Evolutionary conservation across 306 rosid genomes (phyloP), one percentile per base, ranked within the genome.

Genomic region (Dryas alaskensis): DNA sequence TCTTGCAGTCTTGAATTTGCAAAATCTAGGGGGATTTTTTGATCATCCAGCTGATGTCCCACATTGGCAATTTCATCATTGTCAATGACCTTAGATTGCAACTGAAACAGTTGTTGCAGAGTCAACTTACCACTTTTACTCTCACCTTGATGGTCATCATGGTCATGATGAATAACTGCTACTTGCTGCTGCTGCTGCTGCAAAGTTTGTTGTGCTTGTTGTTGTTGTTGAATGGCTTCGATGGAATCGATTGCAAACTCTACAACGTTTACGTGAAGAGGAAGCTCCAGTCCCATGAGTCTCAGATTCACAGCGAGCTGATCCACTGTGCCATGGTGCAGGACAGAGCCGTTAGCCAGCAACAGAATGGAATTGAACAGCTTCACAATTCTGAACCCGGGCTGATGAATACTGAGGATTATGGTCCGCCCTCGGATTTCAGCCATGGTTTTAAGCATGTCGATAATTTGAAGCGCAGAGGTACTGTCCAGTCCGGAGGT

Each of bases 401-500:
- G 98, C 60, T 94, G 95, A 51, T 94, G 98, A 77, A 94, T 88
- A 65, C 92, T 94, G 6, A 94, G 96, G 62, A 94, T 79, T 31
- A 94, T 76, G 6, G 95, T 94, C 52, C 92, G 65, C 3, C 94
- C 94, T 11, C 80, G 70, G 60, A 89, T 79, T 8, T 91, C 92
- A 16, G 96, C 96, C 96, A 91, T 94, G 43, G 83, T 85, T 77
- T 91, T 91, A 7, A 94, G 86, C 97, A 94, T 86, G 55, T 89
- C 92, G 63, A 89, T 86, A 42, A 91, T 91, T 81, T 94, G 98
- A 51, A 91, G 82, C 1, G 98, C 98, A 0, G 96, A 89, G 11
- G 89, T 86, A 55, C 98, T 94, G 73, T 94, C 98, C 43, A 94
- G 96, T 3, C 98, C 98, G 7, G 98, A 94, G 80, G 98, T 94